phyloP scores from a whole-genome alignment of 345 rosid genomes.

The Aquilaria yunnanensis region DNA sequence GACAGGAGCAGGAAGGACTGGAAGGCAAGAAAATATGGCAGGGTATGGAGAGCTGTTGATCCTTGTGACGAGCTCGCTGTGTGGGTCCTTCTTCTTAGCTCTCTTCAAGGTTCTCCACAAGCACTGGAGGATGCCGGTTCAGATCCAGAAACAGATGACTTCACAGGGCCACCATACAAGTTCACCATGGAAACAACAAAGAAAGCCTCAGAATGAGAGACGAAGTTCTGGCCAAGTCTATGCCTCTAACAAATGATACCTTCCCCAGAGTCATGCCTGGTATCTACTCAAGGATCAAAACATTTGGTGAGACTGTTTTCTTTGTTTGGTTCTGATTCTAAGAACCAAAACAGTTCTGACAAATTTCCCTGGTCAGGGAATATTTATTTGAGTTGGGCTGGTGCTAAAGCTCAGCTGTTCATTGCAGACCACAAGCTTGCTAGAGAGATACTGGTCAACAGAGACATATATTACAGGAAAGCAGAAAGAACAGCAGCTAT shows the following conservation, averaged over 20 bases:
- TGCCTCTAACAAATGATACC: conserved; percentile 17
- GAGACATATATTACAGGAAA: conserved; percentile 19
- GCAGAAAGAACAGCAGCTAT: neutral
- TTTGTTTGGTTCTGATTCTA: neutral
- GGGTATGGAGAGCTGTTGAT: conserved; percentile 4
- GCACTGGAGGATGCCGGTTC: conserved; percentile 22
- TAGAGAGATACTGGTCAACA: conserved; percentile 34
- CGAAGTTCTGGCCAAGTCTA: conserved; percentile 7
- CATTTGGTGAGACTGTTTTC: conserved; percentile 10
- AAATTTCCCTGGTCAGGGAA: conserved; percentile 11
- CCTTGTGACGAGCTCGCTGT: conserved; percentile 4
- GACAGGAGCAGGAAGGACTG: too few relatives aligned
- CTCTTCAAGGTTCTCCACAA: conserved; percentile 13
- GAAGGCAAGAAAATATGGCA: neutral
- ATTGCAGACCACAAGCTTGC: conserved; percentile 28
- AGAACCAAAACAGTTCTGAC: neutral
- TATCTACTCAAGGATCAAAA: conserved; percentile 19
- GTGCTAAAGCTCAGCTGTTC: conserved; percentile 25
- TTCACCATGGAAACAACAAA: conserved; percentile 29
- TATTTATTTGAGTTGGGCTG: conserved; percentile 28
- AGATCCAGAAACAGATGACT: conserved; percentile 4
- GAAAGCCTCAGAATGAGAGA: conserved; percentile 11
- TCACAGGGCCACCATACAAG: conserved; percentile 24
- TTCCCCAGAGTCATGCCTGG: conserved; percentile 20
- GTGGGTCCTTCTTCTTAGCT: conserved; percentile 2